Evolutionary conservation across 2,329 filamentous ascomycete species (phyloP).

Genomic region (Colletotrichum navitas): DNA sequence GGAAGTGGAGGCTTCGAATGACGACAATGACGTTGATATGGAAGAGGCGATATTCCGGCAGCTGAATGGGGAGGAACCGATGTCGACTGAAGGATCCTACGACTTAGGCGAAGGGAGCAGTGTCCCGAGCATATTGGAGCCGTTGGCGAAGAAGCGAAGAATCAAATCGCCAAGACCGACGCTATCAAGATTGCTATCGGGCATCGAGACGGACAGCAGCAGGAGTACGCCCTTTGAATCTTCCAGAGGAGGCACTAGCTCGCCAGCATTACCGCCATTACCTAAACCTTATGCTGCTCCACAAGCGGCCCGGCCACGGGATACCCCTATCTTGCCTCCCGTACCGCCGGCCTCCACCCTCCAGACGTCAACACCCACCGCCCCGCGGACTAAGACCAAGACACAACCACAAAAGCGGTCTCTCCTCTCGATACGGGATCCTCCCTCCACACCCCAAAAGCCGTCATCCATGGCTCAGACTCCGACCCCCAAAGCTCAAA

Average conservation of each 20-base stretch:
- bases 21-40: slow-evolving; percentile 45
- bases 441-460: slow-evolving; percentile 1
- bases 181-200: background rate
- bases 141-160: slow-evolving; percentile 34
- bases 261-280: slow-evolving; percentile 25
- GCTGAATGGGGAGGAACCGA: slow-evolving; percentile 19
- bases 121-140: background rate
- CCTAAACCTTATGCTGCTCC: background rate
- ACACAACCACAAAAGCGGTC: slow-evolving; percentile 9
- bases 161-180: slow-evolving; percentile 10
- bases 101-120: slow-evolving; percentile 15
- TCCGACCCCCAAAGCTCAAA: background rate
- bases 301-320: background rate
- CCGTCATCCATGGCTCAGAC: background rate
- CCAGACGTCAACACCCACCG: slow-evolving; percentile 6
- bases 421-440: slow-evolving; percentile 20
- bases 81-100: slow-evolving; percentile 10
- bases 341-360: slow-evolving; percentile 21
- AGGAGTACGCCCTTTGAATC: slow-evolving; percentile 25
- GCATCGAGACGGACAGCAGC: slow-evolving; percentile 30
- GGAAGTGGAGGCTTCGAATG: slow-evolving; percentile 47
- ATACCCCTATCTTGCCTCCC: slow-evolving; percentile 3
- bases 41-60: slow-evolving; percentile 34
- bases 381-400: background rate
- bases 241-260: slow-evolving; percentile 31